A percentile compares a stretch with the other conserved stretches of the same genome.
Evolutionary conservation across 148 eudicot species (phyloP).

Genomic region (Camellia sinensis): DNA sequence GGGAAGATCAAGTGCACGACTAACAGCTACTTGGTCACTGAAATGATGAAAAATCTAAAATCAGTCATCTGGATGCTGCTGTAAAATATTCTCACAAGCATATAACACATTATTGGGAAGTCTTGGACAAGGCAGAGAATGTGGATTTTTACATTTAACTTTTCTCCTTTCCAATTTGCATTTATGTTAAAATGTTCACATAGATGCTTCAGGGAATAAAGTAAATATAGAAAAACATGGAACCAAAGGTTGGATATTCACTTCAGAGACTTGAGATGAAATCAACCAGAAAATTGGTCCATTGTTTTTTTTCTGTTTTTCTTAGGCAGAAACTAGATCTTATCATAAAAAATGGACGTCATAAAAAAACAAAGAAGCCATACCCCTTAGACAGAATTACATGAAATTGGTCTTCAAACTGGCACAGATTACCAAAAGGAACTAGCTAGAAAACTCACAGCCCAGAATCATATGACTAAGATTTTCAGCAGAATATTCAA

Average conservation of each 20-base stretch:
- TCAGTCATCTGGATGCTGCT: not conserved
- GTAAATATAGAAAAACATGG: not conserved
- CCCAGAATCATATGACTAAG: not conserved
- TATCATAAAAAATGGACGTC: not conserved
- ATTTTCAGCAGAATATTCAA: not conserved
- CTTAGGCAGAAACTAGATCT: not conserved
- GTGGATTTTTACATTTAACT: no score
- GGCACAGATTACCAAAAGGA: not conserved
- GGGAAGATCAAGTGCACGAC: slow-evolving; percentile 98
- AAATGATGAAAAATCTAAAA: slow-evolving; percentile 9
- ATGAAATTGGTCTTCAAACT: slow-evolving; percentile 6
- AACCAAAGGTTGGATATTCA: not conserved
- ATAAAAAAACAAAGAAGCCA: not conserved
- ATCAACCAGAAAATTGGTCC: no score
- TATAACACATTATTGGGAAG: not conserved
- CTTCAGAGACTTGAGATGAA: not conserved
- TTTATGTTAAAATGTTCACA: not conserved
- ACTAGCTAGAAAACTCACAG: not conserved
- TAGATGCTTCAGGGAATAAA: not conserved
- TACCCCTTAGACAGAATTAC: not conserved
- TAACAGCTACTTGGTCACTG: slow-evolving; percentile 95
- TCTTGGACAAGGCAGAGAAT: not conserved
- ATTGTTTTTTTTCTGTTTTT: no score
- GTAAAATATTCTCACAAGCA: not conserved
- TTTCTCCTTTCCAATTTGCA: slow-evolving; percentile 4